These are phyloP conservation scores for Zymoseptoria tritici DNA, from an alignment of 2,329 filamentous ascomycete species.

Conservation along the genomic window DNA sequence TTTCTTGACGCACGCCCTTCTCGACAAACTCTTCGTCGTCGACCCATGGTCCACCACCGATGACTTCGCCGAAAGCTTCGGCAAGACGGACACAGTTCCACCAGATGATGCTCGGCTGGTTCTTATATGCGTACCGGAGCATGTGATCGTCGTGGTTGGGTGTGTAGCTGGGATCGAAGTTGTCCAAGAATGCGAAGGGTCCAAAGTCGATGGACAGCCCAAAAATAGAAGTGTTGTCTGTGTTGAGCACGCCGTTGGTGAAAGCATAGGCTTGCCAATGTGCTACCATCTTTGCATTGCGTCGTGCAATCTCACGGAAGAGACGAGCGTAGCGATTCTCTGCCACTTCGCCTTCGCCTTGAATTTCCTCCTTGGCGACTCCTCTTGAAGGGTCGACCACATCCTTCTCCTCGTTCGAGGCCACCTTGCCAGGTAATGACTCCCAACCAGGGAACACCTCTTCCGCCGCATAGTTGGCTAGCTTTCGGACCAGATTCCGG, in stretches of 20 bases:
- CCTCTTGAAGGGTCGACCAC: constrained; percentile 34
- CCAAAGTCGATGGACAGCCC: constrained; percentile 91
- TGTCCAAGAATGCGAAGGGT: constrained; percentile 95
- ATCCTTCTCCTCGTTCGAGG: constrained; percentile 43
- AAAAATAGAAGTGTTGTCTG: constrained; percentile 88
- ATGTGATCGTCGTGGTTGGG: constrained; percentile 92
- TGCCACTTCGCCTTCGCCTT: constrained; percentile 57
- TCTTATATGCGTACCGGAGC: constrained; percentile 83
- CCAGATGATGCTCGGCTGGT: constrained; percentile 95
- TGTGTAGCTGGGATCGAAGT: constrained; percentile 89
- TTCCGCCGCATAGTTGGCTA: constrained; percentile 79
- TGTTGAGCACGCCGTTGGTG: constrained; percentile 97
- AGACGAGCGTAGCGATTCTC: constrained; percentile 84
- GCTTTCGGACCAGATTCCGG: constrained; percentile 60
- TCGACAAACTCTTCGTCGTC: constrained; percentile 65
- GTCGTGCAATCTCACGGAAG: constrained; percentile 77
- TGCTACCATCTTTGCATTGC: constrained; percentile 82
- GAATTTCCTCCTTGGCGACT: constrained; percentile 45
- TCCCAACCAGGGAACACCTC: constrained; percentile 86
- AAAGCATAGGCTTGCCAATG: constrained; percentile 98
- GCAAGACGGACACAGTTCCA: constrained; percentile 94
- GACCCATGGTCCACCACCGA: constrained; percentile 66
- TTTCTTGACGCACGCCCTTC: constrained; percentile 64
- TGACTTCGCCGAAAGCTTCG: constrained; percentile 78
- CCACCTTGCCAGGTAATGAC: constrained; percentile 57